Base-by-base conservation (phyloP, 345 rosid species). In the Acer saccharum region DNA sequence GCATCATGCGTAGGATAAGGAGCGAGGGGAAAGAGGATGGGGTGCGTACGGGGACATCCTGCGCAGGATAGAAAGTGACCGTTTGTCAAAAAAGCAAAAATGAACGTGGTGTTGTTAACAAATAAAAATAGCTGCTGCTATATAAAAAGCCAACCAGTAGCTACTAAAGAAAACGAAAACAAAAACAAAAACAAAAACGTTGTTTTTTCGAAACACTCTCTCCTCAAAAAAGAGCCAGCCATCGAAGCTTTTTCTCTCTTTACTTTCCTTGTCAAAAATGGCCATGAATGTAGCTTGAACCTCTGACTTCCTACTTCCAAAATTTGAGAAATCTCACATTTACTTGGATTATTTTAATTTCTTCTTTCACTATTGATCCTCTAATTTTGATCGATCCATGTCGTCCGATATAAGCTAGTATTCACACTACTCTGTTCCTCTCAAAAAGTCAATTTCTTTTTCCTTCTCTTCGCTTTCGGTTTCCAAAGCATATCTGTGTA, bases 351-450 rank as follows among this genome's bases (percentile, higher is more conserved):
- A 60, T 54, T 43, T 41, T 41, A 5, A 3, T 58, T 21, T 3
- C 10, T 60, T 60, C 21, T 60, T 60, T 21, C 64, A 20, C 12
- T 18, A 18, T 60, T 60, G 27, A 60, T 60, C 64, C 27, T 60
- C 27, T 9, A 6, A 10, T 60, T 60, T 60, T 10, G 4, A 10
- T 16, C 6, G 41, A 86, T 79, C 94, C 87, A 93, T 93, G 97
- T 91, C 97, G 84, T 91, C 94, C 77, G 98, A 93, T 82, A 92
- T 93, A 62, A 91, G 93, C 94, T 93, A 93, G 80, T 80, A 48
- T 16, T 71, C 13, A 25, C 68, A 65, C 55, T 69, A 16, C 58
- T 64, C 44, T 57, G 67, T 68, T 71, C 48, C 68, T 17, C 41
- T 2, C 27, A 62, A 43, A 2, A 8, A 39, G 43, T 46, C 46